Percentiles rank a stretch among this genome's conserved stretches.
phyloP scores from a whole-genome alignment of 179 eudicot genomes.

The Beta macrorhiza region DNA sequence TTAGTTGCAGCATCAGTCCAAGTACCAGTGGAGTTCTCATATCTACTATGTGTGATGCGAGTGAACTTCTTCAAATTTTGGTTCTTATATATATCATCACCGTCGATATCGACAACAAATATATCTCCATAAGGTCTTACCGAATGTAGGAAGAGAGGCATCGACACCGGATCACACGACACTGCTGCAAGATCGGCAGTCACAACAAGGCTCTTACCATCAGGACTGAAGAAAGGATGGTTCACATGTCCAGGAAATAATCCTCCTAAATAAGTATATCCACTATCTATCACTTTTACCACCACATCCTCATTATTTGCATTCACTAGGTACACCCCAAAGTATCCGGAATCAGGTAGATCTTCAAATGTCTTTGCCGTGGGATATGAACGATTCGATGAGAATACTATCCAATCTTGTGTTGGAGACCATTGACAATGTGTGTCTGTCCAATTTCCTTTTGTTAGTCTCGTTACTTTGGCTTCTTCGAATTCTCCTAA shows the following conservation, averaged over 20 bases:
- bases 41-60: constrained; percentile 28
- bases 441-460: constrained; percentile 32
- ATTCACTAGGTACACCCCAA: constrained; percentile 20
- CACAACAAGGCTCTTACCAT: constrained; percentile 20
- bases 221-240: constrained; percentile 26
- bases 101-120: constrained; percentile 20
- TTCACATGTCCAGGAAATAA: constrained; percentile 14
- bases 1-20: constrained; percentile 19
- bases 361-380: not conserved
- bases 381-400: constrained; percentile 22
- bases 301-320: constrained; percentile 10
- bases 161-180: constrained; percentile 21
- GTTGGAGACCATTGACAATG: constrained; percentile 33
- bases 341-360: constrained; percentile 26
- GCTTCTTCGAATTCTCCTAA: constrained; percentile 14
- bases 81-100: constrained; percentile 12
- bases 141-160: constrained; percentile 29
- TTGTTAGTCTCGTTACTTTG: constrained; percentile 17
- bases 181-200: constrained; percentile 17
- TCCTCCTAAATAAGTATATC: not conserved
- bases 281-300: constrained; percentile 26
- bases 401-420: constrained; percentile 28
- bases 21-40: constrained; percentile 23
- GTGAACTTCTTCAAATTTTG: constrained; percentile 3
- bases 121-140: constrained; percentile 26